These are phyloP conservation scores for Trichosporon coremiiforme DNA, from an alignment of 1,284 basidiomycete genomes.

Conservation along the genomic window DNA sequence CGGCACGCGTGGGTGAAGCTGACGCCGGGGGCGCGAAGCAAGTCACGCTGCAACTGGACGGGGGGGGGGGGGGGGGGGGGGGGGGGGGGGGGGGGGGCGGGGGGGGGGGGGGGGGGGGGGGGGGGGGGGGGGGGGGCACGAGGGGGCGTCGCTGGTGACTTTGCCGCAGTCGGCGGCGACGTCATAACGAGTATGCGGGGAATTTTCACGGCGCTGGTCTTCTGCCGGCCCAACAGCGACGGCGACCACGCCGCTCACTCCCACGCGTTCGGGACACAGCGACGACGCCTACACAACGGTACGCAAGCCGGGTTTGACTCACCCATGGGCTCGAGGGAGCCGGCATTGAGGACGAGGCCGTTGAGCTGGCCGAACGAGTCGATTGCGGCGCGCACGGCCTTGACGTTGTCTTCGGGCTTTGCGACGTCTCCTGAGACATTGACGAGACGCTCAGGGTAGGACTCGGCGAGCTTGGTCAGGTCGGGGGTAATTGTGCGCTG, in stretches of 20 bases:
- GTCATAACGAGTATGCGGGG: background rate
- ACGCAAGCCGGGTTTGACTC: background rate
- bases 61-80: too few species aligned
- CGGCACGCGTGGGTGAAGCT: conserved; percentile 1
- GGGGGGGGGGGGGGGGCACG: too few species aligned
- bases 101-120: too few species aligned
- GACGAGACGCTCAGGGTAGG: conserved; percentile 43
- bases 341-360: conserved; percentile 60
- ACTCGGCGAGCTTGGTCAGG: conserved; percentile 48
- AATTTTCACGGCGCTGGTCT: background rate
- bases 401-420: conserved; percentile 44
- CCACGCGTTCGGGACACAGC: too few species aligned
- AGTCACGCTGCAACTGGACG: too few species aligned
- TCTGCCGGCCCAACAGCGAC: background rate
- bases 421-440: conserved; percentile 57
- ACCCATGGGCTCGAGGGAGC: conserved; percentile 57
- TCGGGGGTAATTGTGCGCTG: conserved; percentile 58
- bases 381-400: conserved; percentile 53
- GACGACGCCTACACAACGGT: background rate
- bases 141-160: too few species aligned
- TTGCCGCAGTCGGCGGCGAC: background rate
- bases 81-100: too few species aligned
- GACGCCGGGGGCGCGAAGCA: background rate
- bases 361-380: conserved; percentile 58
- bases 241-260: background rate